These are phyloP conservation scores for Flaveria brownii DNA, from an alignment of 129 eudicot genomes.

Conservation along the genomic window DNA sequence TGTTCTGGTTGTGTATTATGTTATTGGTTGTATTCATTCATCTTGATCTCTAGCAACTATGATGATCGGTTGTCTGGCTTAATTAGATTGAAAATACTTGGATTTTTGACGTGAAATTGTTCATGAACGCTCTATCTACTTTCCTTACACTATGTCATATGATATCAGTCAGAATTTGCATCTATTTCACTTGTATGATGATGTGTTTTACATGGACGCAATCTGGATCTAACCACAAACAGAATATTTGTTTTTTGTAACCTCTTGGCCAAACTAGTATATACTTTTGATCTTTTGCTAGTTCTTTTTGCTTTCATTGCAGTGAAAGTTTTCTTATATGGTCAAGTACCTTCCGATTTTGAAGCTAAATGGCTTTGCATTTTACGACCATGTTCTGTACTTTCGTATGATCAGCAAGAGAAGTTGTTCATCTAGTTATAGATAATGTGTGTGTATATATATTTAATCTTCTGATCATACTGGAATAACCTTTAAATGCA, in stretches of 20 bases:
- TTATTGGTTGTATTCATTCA: neutral
- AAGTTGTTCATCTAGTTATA: slow-evolving; percentile 2
- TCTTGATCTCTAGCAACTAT: slow-evolving; percentile 2
- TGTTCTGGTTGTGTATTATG: slow-evolving; percentile 22
- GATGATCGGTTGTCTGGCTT: slow-evolving; percentile 13
- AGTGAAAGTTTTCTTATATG: slow-evolving; percentile 3
- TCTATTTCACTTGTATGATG: slow-evolving; percentile 22
- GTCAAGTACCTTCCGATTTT: neutral
- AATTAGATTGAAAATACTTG: slow-evolving; percentile 14
- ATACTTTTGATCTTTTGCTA: neutral
- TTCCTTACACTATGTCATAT: neutral
- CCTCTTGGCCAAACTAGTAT: slow-evolving; percentile 12
- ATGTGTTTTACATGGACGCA: slow-evolving; percentile 25
- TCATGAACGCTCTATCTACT: slow-evolving; percentile 8
- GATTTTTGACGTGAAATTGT: neutral
- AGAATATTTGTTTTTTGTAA: neutral
- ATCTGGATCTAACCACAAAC: slow-evolving; percentile 17
- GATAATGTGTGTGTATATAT: neutral
- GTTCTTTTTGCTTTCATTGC: neutral
- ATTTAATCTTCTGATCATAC: slow-evolving; percentile 13
- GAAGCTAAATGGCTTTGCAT: slow-evolving; percentile 3
- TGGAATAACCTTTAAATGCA: slow-evolving; percentile 8
- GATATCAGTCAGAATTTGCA: neutral
- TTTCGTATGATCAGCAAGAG: slow-evolving; percentile 7
- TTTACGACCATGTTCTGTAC: slow-evolving; percentile 2